Evolutionary conservation across 352 stramenopile genomes (phyloP).

Genomic region (Poterioochromonas sp.): DNA sequence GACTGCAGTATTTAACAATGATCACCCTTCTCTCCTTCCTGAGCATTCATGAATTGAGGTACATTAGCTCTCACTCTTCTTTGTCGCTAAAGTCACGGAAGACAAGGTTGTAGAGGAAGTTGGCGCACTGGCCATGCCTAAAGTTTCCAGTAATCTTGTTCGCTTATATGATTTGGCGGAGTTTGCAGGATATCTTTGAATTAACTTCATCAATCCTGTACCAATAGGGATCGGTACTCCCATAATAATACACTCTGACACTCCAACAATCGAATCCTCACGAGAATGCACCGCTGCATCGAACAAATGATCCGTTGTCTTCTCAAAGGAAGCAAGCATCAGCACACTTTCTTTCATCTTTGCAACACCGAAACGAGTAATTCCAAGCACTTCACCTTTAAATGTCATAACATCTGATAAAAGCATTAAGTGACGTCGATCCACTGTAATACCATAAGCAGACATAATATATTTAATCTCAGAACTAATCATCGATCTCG

Average conservation of each 20-base stretch:
- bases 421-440: conserved; percentile 95
- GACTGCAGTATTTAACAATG: no score
- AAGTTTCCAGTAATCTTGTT: no score
- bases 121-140: no score
- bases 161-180: no score
- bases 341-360: conserved; percentile 99
- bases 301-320: conserved; percentile 98
- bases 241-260: conserved; percentile 99
- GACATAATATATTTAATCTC: conserved; percentile 99
- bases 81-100: no score
- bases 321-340: conserved; percentile 97
- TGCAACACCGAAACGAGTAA: conserved; percentile 93
- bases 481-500: conserved; percentile 85
- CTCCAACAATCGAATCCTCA: conserved; percentile 94
- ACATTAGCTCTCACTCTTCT: no score
- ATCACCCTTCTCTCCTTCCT: no score
- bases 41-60: no score
- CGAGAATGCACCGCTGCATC: conserved; percentile 95
- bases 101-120: no score
- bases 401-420: conserved; percentile 99
- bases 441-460: conserved; percentile 96
- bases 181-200: neutral
- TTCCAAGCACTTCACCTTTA: conserved; percentile 79
- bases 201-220: conserved; percentile 93
- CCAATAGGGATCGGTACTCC: conserved; percentile 95